phyloP scores from a whole-genome alignment of 1,284 basidiomycete genomes.

The Porodaedalea pini region DNA sequence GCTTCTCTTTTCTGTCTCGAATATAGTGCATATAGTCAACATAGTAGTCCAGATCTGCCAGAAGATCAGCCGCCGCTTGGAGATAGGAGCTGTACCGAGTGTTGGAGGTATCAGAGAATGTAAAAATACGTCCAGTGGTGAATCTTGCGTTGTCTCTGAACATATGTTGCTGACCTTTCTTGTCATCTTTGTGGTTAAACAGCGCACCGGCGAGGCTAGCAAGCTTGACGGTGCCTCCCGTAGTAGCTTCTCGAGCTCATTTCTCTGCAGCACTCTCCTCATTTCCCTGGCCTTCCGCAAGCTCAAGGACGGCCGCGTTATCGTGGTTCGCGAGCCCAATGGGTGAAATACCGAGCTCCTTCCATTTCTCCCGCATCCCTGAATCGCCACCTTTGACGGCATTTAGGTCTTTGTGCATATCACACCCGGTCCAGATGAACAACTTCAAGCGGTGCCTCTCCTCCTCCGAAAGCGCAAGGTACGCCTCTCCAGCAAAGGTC shows the following conservation, averaged over 20 bases:
- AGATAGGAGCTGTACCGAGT: slow-evolving; percentile 31
- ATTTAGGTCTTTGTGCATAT: slow-evolving; percentile 31
- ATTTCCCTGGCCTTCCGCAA: too few relatives aligned
- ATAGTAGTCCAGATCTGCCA: slow-evolving; percentile 24
- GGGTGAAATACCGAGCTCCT: not conserved
- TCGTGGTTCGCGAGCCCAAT: not conserved
- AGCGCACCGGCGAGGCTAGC: too few relatives aligned
- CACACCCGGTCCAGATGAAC: slow-evolving; percentile 26
- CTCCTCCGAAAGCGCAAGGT: slow-evolving; percentile 18
- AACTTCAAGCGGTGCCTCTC: slow-evolving; percentile 17
- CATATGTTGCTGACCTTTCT: too few relatives aligned
- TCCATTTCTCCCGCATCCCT: not conserved
- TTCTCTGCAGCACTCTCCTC: too few relatives aligned
- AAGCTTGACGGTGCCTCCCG: slow-evolving; percentile 30
- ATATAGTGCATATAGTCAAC: too few relatives aligned
- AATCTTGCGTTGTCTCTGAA: too few relatives aligned
- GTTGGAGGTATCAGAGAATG: slow-evolving; percentile 29
- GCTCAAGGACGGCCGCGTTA: too few relatives aligned
- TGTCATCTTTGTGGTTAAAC: too few relatives aligned
- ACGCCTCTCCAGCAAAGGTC: slow-evolving; percentile 22
- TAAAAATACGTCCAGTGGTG: too few relatives aligned
- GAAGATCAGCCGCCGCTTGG: slow-evolving; percentile 27
- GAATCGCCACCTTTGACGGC: slow-evolving; percentile 24
- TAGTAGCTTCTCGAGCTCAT: slow-evolving; percentile 27
- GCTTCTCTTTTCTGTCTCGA: slow-evolving; percentile 31